Percentiles rank a stretch among this genome's conserved stretches.
Evolutionary conservation across 139 green algal species (phyloP).

Genomic region (Tetradesmus obliquus): DNA sequence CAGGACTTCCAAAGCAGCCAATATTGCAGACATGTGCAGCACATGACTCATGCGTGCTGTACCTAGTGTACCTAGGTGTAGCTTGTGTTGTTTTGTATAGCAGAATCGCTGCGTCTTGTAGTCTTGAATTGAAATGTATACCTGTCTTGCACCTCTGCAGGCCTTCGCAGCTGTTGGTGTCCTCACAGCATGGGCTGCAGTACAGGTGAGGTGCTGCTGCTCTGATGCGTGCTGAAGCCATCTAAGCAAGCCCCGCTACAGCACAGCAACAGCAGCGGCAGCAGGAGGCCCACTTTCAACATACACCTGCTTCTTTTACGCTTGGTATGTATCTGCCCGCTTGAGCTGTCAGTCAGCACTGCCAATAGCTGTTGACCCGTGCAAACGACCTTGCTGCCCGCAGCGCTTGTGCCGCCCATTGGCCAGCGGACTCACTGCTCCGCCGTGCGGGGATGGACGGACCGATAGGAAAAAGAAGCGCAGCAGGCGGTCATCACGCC

Average conservation of each 20-base stretch:
- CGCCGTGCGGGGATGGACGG: no score
- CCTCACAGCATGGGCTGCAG: neutral
- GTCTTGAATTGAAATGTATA: no score
- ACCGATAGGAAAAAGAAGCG: neutral
- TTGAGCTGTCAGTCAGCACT: no score
- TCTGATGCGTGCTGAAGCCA: neutral
- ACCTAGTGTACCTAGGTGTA: neutral
- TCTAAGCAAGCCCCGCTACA: neutral
- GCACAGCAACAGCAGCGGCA: neutral
- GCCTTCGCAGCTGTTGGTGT: neutral
- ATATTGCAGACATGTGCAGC: neutral
- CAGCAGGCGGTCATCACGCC: neutral
- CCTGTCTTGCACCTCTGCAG: neutral
- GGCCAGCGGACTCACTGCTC: neutral
- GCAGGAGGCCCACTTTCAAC: no score
- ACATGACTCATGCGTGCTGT: neutral
- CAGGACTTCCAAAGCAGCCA: neutral
- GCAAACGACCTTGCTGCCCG: neutral
- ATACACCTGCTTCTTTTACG: no score
- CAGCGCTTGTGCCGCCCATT: neutral
- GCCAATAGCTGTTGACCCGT: no score
- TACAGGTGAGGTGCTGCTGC: neutral
- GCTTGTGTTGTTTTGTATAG: no score
- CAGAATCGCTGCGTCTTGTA: no score
- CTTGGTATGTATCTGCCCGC: no score